phyloP scores from a whole-genome alignment of 768 basidiomycete species.

The Cyclocybe aegerita region DNA sequence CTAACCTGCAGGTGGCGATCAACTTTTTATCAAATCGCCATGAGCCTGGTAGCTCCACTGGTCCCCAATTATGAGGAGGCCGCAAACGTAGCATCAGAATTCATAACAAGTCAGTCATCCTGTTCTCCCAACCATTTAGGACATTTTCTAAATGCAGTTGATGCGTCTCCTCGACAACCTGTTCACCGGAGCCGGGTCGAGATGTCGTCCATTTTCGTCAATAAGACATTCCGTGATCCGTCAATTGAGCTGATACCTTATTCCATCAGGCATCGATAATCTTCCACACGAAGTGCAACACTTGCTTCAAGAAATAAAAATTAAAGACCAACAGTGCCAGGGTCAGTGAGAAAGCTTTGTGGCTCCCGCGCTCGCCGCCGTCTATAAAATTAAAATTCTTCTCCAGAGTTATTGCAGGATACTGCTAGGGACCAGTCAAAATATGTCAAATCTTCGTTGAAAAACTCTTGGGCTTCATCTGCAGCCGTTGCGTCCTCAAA shows the following conservation, averaged over 20 bases:
- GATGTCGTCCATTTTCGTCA: too few species aligned
- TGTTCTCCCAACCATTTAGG: constrained; percentile 5
- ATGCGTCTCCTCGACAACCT: not conserved
- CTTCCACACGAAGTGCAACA: constrained; percentile 47
- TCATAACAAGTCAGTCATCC: constrained; percentile 40
- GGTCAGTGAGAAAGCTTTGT: constrained; percentile 19
- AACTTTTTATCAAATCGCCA: constrained; percentile 10
- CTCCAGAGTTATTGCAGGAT: constrained; percentile 38
- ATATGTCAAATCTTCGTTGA: constrained; percentile 37
- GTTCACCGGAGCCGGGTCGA: too few species aligned
- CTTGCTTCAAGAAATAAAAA: constrained; percentile 42
- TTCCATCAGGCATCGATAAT: constrained; percentile 41
- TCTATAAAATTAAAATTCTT: not conserved
- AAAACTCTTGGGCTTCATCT: constrained; percentile 13
- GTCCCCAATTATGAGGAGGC: constrained; percentile 43
- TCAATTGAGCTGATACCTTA: constrained; percentile 9
- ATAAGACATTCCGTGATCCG: not conserved
- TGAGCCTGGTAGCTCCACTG: constrained; percentile 16
- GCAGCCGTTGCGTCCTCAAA: constrained; percentile 1
- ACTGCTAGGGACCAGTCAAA: constrained; percentile 35
- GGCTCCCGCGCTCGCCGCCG: not conserved
- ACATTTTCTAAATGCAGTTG: not conserved
- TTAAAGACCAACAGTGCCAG: constrained; percentile 39
- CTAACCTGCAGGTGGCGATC: not conserved
- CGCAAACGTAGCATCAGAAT: constrained; percentile 41